phyloP scores from a whole-genome alignment of 345 rosid species.

The Stellera chamaejasme region DNA sequence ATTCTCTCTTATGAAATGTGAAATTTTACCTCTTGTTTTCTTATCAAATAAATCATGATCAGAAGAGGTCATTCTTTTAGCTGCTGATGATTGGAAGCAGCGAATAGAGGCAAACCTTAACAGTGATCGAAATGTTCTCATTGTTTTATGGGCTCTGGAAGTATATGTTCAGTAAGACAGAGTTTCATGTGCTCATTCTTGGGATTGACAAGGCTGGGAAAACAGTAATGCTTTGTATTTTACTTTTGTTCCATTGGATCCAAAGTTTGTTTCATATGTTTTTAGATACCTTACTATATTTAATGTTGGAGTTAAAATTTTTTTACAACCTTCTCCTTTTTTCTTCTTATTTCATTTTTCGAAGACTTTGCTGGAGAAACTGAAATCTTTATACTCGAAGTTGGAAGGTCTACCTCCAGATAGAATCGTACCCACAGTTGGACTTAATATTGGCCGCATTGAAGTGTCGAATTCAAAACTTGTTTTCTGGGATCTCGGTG shows the following conservation, averaged over 20 bases:
- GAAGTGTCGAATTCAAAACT: constrained; percentile 81
- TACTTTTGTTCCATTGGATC: neutral
- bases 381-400: constrained; percentile 74
- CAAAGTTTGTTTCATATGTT: too few relatives aligned
- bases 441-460: constrained; percentile 89
- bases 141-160: constrained; percentile 90
- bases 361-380: constrained; percentile 90
- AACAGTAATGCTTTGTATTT: constrained; percentile 44
- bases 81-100: constrained; percentile 15
- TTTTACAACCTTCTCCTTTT: constrained; percentile 4
- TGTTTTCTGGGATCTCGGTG: constrained; percentile 97
- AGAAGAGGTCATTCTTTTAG: constrained; percentile 11
- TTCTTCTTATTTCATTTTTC: constrained; percentile 8
- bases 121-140: constrained; percentile 74
- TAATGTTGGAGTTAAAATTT: neutral
- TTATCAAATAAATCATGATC: constrained; percentile 12
- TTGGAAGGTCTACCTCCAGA: constrained; percentile 94
- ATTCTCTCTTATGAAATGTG: constrained; percentile 1
- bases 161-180: constrained; percentile 78
- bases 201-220: constrained; percentile 98
- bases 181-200: constrained; percentile 91
- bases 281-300: neutral
- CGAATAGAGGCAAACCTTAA: constrained; percentile 5
- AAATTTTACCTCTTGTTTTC: neutral
- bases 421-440: constrained; percentile 97